Evolutionary conservation across 139 green algal genomes (phyloP).

Genomic region (Pycnococcus provasolii): DNA sequence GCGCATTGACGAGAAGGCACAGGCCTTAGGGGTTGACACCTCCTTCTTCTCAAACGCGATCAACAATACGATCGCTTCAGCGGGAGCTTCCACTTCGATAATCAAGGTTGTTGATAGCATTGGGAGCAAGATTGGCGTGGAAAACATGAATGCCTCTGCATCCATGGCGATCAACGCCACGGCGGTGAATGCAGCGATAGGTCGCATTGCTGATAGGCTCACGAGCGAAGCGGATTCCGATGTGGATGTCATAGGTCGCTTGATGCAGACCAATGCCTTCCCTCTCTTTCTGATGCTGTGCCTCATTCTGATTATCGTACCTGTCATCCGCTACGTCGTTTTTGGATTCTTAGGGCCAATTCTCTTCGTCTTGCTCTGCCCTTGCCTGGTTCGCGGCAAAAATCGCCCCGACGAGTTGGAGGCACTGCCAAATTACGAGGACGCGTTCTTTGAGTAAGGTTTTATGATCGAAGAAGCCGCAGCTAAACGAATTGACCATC

Average conservation of each 20-base stretch:
- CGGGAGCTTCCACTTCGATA: background rate
- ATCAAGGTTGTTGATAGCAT: background rate
- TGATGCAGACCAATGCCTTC: constrained; percentile 8
- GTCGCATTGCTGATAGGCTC: background rate
- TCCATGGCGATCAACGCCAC: background rate
- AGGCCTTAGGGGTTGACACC: background rate
- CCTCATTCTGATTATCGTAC: background rate
- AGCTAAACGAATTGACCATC: too few species aligned
- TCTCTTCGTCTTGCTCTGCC: too few species aligned
- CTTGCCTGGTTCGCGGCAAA: too few species aligned
- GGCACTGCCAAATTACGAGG: too few species aligned
- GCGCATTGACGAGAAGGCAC: background rate
- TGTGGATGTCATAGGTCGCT: background rate
- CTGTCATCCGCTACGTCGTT: too few species aligned
- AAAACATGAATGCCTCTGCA: background rate
- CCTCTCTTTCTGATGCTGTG: background rate
- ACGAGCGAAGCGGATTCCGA: background rate
- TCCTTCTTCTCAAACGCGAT: background rate
- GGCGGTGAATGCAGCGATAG: background rate
- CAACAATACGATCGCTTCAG: background rate
- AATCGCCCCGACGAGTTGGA: too few species aligned
- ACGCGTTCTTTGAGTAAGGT: too few species aligned
- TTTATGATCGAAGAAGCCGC: too few species aligned
- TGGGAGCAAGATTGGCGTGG: background rate
- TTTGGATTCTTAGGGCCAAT: too few species aligned